Base-by-base conservation (phyloP, 805 yeast species). In the Suhomyces sp. region DNA sequence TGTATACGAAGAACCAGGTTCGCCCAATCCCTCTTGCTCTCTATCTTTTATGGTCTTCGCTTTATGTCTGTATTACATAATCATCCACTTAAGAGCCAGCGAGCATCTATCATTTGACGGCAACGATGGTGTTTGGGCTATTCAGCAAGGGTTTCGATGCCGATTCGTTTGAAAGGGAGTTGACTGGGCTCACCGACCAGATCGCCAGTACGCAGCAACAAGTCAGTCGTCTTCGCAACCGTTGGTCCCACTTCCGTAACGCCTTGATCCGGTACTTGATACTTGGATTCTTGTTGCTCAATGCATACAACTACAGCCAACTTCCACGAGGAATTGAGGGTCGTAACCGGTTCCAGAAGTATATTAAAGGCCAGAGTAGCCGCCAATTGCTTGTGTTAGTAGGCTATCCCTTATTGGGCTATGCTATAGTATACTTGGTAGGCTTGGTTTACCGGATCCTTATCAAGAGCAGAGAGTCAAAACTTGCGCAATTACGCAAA, bases 91-190 rank as follows among this genome's bases (percentile, higher is more conserved):
- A 38, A 38, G 24, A 38, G 42, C 22, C 42, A 38, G 24, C 42
- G 42, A 38, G 42, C 42, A 38, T 19, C 24, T 4, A n/a, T 38
- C 42, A 5, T 38, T 5, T 8, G 12, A 38, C 23, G 24, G n/a
- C 24, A 38, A 23, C 51, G 22, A 68, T 68, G 71, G 60, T 68
- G 23, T 69, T 71, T 53, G 59, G 59, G 31, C 27, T 70, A 40
- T 70, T 69, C 54, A 59, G 53, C 23, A 56, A 57, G 40, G 56
- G 59, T 13, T 58, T 79, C 56, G 76, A 78, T 52, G 77, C 82
- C 5, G 71, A 72, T 24, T 55, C 59, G 41, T 79, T 73, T 59
- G 84, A 80, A 53, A 70, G 67, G 53, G 74, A 76, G 31, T 63
- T 80, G 40, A 71, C 76, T 19, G 44, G 57, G 2, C 50, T 80